Evolutionary conservation across 2,329 filamentous ascomycete genomes (phyloP).

Genomic region (Colletotrichum zoysiae): DNA sequence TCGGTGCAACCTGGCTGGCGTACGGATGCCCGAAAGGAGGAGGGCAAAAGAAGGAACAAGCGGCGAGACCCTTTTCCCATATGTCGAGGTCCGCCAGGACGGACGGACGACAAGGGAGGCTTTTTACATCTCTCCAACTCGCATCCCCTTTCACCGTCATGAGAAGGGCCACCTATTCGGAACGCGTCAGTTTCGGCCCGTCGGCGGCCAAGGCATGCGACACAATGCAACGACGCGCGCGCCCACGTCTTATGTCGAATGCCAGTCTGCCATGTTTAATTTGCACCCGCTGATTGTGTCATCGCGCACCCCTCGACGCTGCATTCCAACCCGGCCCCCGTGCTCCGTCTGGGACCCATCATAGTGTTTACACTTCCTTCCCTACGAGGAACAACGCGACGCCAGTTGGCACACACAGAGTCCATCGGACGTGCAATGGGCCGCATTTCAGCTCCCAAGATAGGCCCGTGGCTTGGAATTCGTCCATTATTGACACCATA

Average conservation of each 20-base stretch:
- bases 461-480: slow-evolving; percentile 27
- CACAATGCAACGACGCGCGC: slow-evolving; percentile 21
- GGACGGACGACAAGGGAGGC: slow-evolving; percentile 34
- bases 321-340: slow-evolving; percentile 23
- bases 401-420: background rate
- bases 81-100: slow-evolving; percentile 27
- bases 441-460: slow-evolving; percentile 24
- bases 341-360: slow-evolving; percentile 4
- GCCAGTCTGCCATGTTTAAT: slow-evolving; percentile 31
- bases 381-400: slow-evolving; percentile 18
- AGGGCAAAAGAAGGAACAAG: slow-evolving; percentile 10
- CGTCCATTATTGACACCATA: slow-evolving; percentile 7
- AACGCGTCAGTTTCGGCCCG: slow-evolving; percentile 13
- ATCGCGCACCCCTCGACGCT: slow-evolving; percentile 15
- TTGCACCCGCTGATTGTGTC: slow-evolving; percentile 31
- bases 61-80: slow-evolving; percentile 37
- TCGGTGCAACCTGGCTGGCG: slow-evolving; percentile 8
- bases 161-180: slow-evolving; percentile 24
- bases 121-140: slow-evolving; percentile 29
- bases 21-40: slow-evolving; percentile 17
- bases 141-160: slow-evolving; percentile 8
- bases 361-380: slow-evolving; percentile 29
- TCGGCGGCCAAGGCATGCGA: slow-evolving; percentile 19
- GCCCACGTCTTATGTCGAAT: slow-evolving; percentile 16
- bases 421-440: slow-evolving; percentile 3